Percentiles rank a stretch among this genome's conserved stretches.
Evolutionary conservation across 1,139 yeast genomes (phyloP).

Genomic region (Oligophagozyma castellii): DNA sequence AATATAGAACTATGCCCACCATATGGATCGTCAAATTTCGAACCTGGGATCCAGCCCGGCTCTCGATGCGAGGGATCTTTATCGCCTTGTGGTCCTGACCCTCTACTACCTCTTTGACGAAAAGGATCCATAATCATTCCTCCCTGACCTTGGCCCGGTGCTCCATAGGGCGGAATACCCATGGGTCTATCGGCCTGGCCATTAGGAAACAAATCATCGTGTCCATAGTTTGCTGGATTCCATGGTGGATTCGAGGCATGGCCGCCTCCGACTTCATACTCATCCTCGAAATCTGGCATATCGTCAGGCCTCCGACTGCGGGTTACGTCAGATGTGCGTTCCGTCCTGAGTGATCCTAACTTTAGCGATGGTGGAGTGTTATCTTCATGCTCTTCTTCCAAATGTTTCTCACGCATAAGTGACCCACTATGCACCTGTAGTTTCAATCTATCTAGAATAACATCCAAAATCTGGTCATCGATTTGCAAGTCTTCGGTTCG

Average conservation of each 20-base stretch:
- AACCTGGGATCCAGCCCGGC: slow-evolving; percentile 29
- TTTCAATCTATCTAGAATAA: too few species aligned
- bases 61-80: too few species aligned
- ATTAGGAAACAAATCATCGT: slow-evolving; percentile 28
- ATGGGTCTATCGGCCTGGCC: slow-evolving; percentile 25
- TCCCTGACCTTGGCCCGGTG: slow-evolving; percentile 11
- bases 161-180: slow-evolving; percentile 9
- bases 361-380: too few species aligned
- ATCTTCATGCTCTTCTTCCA: too few species aligned
- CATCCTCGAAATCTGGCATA: slow-evolving; percentile 48
- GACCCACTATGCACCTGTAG: too few species aligned
- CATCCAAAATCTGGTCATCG: too few species aligned
- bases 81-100: slow-evolving; percentile 6
- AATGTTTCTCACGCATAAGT: too few species aligned
- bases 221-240: slow-evolving; percentile 22
- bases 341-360: too few species aligned
- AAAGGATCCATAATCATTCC: slow-evolving; percentile 29
- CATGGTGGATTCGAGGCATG: too few species aligned
- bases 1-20: slow-evolving; percentile 13
- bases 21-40: slow-evolving; percentile 27
- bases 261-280: slow-evolving; percentile 29
- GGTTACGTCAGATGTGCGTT: too few species aligned
- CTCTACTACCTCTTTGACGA: slow-evolving; percentile 4
- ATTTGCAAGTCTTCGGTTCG: too few species aligned
- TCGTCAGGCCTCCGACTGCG: too few species aligned